These are phyloP conservation scores for Tolypocladium nubicola DNA, from an alignment of 2,329 filamentous ascomycete genomes.

Conservation along the genomic window DNA sequence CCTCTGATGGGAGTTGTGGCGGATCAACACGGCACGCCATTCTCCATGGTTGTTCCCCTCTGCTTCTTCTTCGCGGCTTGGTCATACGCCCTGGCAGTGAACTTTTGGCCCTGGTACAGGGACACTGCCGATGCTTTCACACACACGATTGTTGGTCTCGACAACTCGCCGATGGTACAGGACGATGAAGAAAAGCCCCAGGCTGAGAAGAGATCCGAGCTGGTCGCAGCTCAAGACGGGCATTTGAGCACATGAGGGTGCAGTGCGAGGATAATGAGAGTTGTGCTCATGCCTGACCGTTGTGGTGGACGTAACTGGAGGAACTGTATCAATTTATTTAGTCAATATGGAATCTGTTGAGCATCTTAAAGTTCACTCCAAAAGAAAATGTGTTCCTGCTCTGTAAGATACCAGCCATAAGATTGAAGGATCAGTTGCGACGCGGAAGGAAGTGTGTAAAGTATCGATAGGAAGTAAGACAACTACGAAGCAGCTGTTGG, in stretches of 20 bases:
- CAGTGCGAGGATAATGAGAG: neutral
- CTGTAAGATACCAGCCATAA: too few species aligned
- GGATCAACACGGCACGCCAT: constrained; percentile 47
- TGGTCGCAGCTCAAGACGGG: neutral
- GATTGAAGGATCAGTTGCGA: too few species aligned
- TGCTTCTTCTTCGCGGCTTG: constrained; percentile 45
- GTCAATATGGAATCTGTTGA: too few species aligned
- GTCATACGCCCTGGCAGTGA: constrained; percentile 49
- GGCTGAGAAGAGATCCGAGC: neutral
- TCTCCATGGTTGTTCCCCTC: constrained; percentile 58
- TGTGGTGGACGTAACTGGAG: neutral
- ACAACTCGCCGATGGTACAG: neutral
- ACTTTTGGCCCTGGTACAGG: constrained; percentile 53
- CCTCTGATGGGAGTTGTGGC: constrained; percentile 59
- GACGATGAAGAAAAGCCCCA: neutral
- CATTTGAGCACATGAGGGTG: neutral
- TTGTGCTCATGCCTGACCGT: neutral
- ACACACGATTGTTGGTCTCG: neutral
- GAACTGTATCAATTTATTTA: too few species aligned
- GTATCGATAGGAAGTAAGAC: too few species aligned
- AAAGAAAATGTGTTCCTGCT: too few species aligned
- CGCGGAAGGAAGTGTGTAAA: too few species aligned
- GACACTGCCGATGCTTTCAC: neutral
- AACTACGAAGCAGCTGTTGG: too few species aligned
- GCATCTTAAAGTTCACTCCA: too few species aligned